Evolutionary conservation across 1,284 basidiomycete genomes (phyloP).

Genomic region (Ustilago nuda): DNA sequence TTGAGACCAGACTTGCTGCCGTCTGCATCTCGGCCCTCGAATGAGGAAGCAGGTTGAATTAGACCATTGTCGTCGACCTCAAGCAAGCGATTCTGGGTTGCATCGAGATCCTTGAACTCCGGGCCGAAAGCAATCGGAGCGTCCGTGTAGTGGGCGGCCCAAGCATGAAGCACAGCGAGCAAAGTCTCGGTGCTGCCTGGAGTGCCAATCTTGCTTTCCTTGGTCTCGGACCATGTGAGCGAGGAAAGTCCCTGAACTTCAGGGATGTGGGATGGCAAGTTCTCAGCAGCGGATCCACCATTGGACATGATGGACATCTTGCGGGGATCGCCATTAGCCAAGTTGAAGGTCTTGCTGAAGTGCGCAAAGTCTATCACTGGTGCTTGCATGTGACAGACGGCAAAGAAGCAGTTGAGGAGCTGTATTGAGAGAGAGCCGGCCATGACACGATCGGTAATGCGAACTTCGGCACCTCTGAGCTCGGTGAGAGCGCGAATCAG

Average conservation of each 20-base stretch:
- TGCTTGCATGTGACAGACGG: constrained; percentile 60
- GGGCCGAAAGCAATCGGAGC: constrained; percentile 59
- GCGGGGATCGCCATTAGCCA: constrained; percentile 56
- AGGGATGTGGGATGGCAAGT: constrained; percentile 40
- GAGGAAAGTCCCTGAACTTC: constrained; percentile 21
- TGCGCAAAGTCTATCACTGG: constrained; percentile 62
- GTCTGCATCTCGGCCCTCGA: constrained; percentile 18
- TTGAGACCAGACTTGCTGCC: constrained; percentile 24
- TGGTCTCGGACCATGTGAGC: constrained; percentile 43
- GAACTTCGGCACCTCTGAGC: constrained; percentile 43
- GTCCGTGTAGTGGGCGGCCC: constrained; percentile 63
- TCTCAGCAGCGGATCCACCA: constrained; percentile 49
- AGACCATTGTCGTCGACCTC: constrained; percentile 41
- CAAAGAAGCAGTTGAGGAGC: constrained; percentile 63
- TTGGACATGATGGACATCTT: constrained; percentile 65
- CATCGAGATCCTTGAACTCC: constrained; percentile 39
- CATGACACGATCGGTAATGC: constrained; percentile 55
- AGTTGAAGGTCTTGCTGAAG: constrained; percentile 62
- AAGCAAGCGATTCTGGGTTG: constrained; percentile 20
- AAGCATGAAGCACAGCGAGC: constrained; percentile 61
- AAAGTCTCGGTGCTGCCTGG: constrained; percentile 60
- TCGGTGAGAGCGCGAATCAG: constrained; percentile 46
- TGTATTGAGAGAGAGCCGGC: constrained; percentile 55
- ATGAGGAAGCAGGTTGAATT: constrained; percentile 6
- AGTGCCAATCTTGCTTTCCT: constrained; percentile 55